phyloP scores from a whole-genome alignment of 2,329 filamentous ascomycete species.

The Sporothrix globosa region DNA sequence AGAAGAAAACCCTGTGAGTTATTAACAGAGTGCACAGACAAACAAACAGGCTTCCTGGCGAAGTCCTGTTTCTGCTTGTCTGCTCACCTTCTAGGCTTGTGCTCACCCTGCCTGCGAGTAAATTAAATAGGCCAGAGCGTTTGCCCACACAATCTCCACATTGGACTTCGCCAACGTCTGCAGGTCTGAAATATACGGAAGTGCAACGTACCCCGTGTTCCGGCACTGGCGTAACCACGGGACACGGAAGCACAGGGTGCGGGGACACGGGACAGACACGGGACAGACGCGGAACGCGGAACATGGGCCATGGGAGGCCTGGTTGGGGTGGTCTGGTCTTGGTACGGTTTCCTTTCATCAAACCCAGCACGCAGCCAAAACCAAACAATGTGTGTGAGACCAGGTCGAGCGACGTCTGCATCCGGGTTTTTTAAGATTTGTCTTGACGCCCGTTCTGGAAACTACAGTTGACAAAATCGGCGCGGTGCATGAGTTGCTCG shows the following conservation, averaged over 20 bases:
- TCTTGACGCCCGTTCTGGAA: constrained; percentile 12
- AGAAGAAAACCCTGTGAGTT: neutral
- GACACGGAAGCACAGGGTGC: neutral
- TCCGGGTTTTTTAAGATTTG: neutral
- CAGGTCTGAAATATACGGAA: constrained; percentile 21
- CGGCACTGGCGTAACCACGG: constrained; percentile 18
- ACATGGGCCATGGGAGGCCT: neutral
- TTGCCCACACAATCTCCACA: too few species aligned
- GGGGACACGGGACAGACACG: constrained; percentile 9
- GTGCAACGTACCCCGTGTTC: constrained; percentile 24
- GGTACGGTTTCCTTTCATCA: neutral
- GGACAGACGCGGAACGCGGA: constrained; percentile 1
- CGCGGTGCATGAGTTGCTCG: neutral
- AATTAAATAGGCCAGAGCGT: constrained; percentile 13
- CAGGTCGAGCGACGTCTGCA: neutral
- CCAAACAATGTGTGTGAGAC: neutral
- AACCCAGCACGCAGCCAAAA: neutral
- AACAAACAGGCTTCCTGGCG: neutral
- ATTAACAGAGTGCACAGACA: constrained; percentile 6
- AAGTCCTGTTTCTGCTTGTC: neutral
- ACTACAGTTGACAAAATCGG: constrained; percentile 5
- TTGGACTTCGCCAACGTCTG: neutral
- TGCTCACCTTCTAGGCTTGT: neutral
- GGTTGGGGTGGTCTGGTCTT: neutral
- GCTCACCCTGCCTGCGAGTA: neutral